A percentile compares a stretch with the other conserved stretches of the same genome.
Evolutionary conservation across 78 protist genomes (phyloP).

Genomic region (Isochrysis galbana): DNA sequence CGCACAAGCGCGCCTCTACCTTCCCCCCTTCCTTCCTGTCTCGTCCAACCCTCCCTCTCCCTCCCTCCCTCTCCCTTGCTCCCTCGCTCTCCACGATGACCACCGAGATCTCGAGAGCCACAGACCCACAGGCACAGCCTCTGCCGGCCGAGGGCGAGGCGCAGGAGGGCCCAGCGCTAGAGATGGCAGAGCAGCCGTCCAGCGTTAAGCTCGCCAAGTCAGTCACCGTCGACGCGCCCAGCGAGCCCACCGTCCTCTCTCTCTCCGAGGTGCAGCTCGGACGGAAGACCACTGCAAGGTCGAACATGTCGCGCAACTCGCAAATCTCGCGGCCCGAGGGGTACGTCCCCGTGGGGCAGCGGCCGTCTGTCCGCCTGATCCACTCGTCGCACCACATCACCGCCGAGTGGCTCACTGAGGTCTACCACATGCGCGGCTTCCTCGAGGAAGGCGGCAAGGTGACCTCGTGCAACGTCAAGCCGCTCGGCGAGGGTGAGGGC

Average conservation of each 20-base stretch:
- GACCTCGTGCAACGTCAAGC: not conserved
- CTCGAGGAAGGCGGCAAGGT: not conserved
- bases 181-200: not conserved
- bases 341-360: not conserved
- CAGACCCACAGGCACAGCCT: too few relatives aligned
- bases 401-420: not conserved
- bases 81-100: too few relatives aligned
- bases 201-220: not conserved
- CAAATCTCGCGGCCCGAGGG: not conserved
- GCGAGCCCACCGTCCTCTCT: not conserved
- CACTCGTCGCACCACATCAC: not conserved
- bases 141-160: too few relatives aligned
- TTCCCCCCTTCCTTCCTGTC: too few relatives aligned
- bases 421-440: not conserved
- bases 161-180: not conserved
- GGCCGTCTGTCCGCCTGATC: not conserved
- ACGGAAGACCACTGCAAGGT: not conserved
- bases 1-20: too few relatives aligned
- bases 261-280: not conserved
- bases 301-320: not conserved
- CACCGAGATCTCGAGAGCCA: too few relatives aligned
- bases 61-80: too few relatives aligned
- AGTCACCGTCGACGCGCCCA: not conserved
- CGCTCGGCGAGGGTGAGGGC: not conserved
- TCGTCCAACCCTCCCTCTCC: too few relatives aligned